These are phyloP conservation scores for Ceratobasidium sp. DNA, from an alignment of 1,284 basidiomycete species.

Conservation along the genomic window DNA sequence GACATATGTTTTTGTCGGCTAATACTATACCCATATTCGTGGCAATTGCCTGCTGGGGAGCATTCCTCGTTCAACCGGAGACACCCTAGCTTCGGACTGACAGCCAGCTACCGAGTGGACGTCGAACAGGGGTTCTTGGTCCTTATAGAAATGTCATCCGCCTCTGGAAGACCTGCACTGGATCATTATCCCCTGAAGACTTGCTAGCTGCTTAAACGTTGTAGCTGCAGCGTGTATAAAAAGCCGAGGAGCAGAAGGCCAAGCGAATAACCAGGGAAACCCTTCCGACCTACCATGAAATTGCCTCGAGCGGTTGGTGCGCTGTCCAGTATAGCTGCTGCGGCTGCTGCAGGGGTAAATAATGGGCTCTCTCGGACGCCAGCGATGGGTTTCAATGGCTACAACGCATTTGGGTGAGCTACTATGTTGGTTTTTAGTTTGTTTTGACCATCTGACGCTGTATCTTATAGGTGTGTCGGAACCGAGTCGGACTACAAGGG, in stretches of 20 bases:
- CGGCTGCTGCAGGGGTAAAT: conserved; percentile 49
- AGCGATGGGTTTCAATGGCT: conserved; percentile 60
- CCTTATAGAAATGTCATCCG: conserved; percentile 27
- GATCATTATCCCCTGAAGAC: background rate
- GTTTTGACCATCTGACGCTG: background rate
- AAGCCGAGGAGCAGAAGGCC: background rate
- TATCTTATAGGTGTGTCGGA: conserved; percentile 52
- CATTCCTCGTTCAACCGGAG: too few species aligned
- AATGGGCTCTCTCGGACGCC: conserved; percentile 57
- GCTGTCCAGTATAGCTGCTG: background rate
- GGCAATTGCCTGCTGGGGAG: too few species aligned
- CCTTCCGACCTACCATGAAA: background rate
- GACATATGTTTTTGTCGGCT: too few species aligned
- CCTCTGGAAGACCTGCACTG: background rate
- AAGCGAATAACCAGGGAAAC: background rate
- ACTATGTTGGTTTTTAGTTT: background rate
- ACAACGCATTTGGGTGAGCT: conserved; percentile 57
- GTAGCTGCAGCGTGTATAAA: background rate
- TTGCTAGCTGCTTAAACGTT: background rate
- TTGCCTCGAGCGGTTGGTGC: background rate
- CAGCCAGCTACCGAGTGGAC: too few species aligned
- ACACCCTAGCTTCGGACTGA: too few species aligned
- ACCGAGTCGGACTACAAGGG: conserved; percentile 54
- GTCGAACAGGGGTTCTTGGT: conserved; percentile 1
- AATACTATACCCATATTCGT: too few species aligned